These are phyloP conservation scores for Coprinopsis marcescibilis DNA, from an alignment of 768 basidiomycete species.

Conservation along the genomic window DNA sequence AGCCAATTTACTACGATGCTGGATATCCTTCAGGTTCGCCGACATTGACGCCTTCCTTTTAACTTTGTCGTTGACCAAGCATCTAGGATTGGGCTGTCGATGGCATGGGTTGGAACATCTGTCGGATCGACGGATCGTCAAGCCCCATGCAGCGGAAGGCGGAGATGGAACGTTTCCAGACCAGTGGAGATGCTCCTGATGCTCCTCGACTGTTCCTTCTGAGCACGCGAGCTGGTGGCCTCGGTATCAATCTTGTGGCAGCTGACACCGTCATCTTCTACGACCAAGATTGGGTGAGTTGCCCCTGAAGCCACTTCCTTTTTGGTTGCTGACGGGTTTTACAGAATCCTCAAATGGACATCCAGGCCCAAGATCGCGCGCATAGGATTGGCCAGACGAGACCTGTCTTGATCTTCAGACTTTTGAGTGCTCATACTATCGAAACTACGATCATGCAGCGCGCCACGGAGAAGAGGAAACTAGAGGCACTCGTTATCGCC, in stretches of 20 bases:
- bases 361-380: constrained; percentile 92
- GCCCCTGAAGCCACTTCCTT: neutral
- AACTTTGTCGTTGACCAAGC: constrained; percentile 2
- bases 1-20: constrained; percentile 97
- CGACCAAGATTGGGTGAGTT: constrained; percentile 81
- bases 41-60: neutral
- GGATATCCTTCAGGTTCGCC: constrained; percentile 86
- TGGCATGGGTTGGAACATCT: constrained; percentile 76
- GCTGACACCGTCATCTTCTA: constrained; percentile 94
- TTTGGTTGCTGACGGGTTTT: neutral
- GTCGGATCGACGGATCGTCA: constrained; percentile 89
- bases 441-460: constrained; percentile 89
- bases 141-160: constrained; percentile 74
- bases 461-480: constrained; percentile 80
- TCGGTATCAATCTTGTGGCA: constrained; percentile 75
- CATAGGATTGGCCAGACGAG: constrained; percentile 94
- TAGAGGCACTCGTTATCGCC: constrained; percentile 94
- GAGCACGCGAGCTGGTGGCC: constrained; percentile 73
- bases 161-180: constrained; percentile 83
- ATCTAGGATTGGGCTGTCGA: constrained; percentile 80
- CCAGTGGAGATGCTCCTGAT: constrained; percentile 51
- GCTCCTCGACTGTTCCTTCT: constrained; percentile 75
- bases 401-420: constrained; percentile 84
- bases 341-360: constrained; percentile 95
- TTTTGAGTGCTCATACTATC: constrained; percentile 83